Evolutionary conservation across 2,329 filamentous ascomycete species (phyloP), one percentile per base, ranked within the genome.

Genomic region (Shiraia sp.): DNA sequence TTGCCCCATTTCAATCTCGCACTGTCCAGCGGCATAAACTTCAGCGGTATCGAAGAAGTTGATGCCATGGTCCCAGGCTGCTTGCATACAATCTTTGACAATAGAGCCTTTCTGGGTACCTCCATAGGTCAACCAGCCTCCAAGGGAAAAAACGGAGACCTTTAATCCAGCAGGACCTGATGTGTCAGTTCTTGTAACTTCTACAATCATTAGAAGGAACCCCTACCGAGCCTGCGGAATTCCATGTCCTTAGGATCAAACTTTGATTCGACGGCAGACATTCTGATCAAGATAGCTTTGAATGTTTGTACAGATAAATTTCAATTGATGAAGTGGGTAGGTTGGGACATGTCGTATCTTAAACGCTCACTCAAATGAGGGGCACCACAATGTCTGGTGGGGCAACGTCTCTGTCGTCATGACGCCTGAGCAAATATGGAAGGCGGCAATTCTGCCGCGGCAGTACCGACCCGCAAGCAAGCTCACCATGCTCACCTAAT

Each of bases 1-100:
- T 33, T 74, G 59, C 28, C 75, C 75, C 75, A 77, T 85, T 51
- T 82, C 79, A 32, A 81, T 70, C 63, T 86, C 83, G 16, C 79
- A 83, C 58, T 83, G 75, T 44, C 83, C 82, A 6, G 71, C 78
- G 47, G 77, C 72, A 57, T 83, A 84, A 24, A 68, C 59, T 59
- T 77, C 74, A n/a, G 75, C 75, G 8, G 75, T 77, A 46, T 77
- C 72, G 53, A 73, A 74, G 62, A 75, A 75, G 61, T 77, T 76
- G 61, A 77, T 73, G 41, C 75, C 75, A 42, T 76, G 57, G 52
- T 74, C 62, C 71, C 73, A 78, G 1, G 75, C 75, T 13, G 73
- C 67, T 44, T 77, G 65, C 62, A 78, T 69, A 56, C 72, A 75
- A 35, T 78, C 73, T 62, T 76, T 77, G 39, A 77, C 75, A 32